These are phyloP conservation scores for Sugiyamaella lignohabitans DNA, from an alignment of 805 yeast species.

Conservation along the genomic window DNA sequence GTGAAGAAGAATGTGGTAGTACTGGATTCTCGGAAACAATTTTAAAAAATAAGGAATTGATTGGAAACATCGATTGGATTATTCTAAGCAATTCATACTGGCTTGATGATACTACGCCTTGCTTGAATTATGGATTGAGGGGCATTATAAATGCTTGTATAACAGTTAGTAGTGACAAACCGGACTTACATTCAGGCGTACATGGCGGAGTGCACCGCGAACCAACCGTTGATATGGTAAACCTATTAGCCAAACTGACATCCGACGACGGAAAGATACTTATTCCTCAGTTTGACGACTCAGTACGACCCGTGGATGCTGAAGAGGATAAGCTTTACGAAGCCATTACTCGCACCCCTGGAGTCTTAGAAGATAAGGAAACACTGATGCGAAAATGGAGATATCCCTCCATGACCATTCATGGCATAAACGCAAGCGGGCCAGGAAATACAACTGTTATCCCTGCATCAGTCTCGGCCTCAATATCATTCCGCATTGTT, in stretches of 20 bases:
- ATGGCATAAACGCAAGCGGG: constrained; percentile 78
- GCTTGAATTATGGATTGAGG: constrained; percentile 88
- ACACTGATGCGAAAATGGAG: constrained; percentile 77
- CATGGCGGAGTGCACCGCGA: constrained; percentile 90
- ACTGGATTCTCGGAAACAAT: constrained; percentile 73
- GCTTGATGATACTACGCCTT: constrained; percentile 84
- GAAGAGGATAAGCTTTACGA: constrained; percentile 58
- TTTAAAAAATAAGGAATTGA: constrained; percentile 38
- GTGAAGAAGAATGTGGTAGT: constrained; percentile 94
- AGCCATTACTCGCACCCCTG: constrained; percentile 45
- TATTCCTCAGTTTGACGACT: constrained; percentile 66
- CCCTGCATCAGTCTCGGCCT: constrained; percentile 71
- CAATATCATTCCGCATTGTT: constrained; percentile 77
- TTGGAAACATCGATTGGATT: constrained; percentile 84
- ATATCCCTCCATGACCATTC: constrained; percentile 81
- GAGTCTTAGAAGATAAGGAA: constrained; percentile 26
- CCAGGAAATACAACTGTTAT: constrained; percentile 87
- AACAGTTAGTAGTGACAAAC: constrained; percentile 61
- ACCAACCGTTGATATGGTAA: constrained; percentile 81
- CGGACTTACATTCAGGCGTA: constrained; percentile 93
- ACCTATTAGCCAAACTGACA: constrained; percentile 58
- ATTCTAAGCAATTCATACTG: constrained; percentile 87
- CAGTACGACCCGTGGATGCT: constrained; percentile 51
- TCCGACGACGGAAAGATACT: constrained; percentile 47
- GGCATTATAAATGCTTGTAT: constrained; percentile 84